These are phyloP conservation scores for Novymonas esmeraldas DNA, from an alignment of 208 protist genomes.

Conservation along the genomic window DNA sequence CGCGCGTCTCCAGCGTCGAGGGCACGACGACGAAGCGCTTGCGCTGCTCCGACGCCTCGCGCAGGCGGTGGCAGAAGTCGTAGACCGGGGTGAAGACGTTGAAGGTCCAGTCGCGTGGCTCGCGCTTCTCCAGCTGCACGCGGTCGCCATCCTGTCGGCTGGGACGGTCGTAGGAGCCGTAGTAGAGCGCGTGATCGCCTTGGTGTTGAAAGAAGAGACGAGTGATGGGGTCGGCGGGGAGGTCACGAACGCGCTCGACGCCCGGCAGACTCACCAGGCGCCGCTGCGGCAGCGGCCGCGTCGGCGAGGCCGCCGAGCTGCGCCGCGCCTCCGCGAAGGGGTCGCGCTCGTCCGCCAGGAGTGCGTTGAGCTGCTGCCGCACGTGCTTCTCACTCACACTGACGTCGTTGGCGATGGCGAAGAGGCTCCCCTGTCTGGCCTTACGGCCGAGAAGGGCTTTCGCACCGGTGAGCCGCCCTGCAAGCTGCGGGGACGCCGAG, in stretches of 20 bases:
- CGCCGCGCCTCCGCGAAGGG: constrained; percentile 27
- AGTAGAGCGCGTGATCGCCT: constrained; percentile 91
- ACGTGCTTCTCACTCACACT: constrained; percentile 63
- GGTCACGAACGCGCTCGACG: constrained; percentile 79
- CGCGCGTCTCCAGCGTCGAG: constrained; percentile 86
- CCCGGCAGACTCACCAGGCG: constrained; percentile 80
- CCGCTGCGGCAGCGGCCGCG: constrained; percentile 43
- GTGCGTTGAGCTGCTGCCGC: constrained; percentile 76
- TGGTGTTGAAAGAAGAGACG: constrained; percentile 93
- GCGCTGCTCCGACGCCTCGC: constrained; percentile 83
- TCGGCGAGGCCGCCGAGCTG: constrained; percentile 9
- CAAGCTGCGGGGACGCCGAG: not conserved
- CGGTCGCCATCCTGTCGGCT: constrained; percentile 80
- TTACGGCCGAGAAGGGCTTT: constrained; percentile 50
- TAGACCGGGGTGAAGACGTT: constrained; percentile 85
- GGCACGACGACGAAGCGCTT: constrained; percentile 92
- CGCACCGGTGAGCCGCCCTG: constrained; percentile 3
- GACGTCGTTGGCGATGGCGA: constrained; percentile 76
- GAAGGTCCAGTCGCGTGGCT: constrained; percentile 68
- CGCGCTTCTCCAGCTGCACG: constrained; percentile 84
- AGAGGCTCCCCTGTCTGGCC: constrained; percentile 75
- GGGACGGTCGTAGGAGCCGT: constrained; percentile 86
- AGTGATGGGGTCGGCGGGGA: constrained; percentile 91
- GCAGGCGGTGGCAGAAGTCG: constrained; percentile 91
- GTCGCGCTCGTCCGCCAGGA: constrained; percentile 79